A percentile compares a stretch with the other conserved stretches of the same genome.
These are phyloP conservation scores for Aspergillus costaricaensis DNA, from an alignment of 2,329 filamentous ascomycete species.

Conservation along the genomic window DNA sequence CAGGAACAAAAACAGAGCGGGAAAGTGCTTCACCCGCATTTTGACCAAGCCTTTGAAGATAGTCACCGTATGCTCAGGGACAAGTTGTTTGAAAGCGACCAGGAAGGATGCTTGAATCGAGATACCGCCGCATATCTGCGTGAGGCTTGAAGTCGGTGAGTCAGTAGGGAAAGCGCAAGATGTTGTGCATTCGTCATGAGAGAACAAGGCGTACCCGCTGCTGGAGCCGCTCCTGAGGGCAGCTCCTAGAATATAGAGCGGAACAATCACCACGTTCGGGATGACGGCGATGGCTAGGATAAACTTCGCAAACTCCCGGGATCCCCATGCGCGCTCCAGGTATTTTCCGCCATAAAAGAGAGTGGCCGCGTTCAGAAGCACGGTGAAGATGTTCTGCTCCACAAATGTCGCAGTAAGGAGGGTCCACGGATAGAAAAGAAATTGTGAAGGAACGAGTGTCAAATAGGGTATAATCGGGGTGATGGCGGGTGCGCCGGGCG, in stretches of 20 bases:
- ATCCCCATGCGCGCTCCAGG: slow-evolving; percentile 93
- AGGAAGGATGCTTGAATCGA: slow-evolving; percentile 91
- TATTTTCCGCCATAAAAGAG: slow-evolving; percentile 93
- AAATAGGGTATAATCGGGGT: slow-evolving; percentile 79
- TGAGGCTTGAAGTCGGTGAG: slow-evolving; percentile 58
- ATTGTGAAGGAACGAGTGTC: slow-evolving; percentile 78
- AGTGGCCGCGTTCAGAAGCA: slow-evolving; percentile 73
- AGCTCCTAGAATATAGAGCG: slow-evolving; percentile 72
- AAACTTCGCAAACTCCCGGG: slow-evolving; percentile 88
- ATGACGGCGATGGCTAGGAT: slow-evolving; percentile 74
- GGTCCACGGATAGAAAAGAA: slow-evolving; percentile 90
- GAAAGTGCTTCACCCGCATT: slow-evolving; percentile 82
- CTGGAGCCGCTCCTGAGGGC: slow-evolving; percentile 55
- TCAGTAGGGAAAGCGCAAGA: slow-evolving; percentile 25
- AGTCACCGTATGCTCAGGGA: slow-evolving; percentile 94
- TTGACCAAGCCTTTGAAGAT: slow-evolving; percentile 87
- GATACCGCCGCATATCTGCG: slow-evolving; percentile 83
- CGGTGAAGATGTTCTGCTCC: slow-evolving; percentile 88
- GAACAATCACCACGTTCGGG: slow-evolving; percentile 76
- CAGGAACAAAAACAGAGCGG: slow-evolving; percentile 71
- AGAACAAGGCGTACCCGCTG: slow-evolving; percentile 38
- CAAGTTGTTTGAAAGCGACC: slow-evolving; percentile 94
- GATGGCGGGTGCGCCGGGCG: slow-evolving; percentile 36
- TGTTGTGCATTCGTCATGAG: slow-evolving; percentile 22
- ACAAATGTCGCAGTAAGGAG: slow-evolving; percentile 83